phyloP scores from a whole-genome alignment of 2,329 filamentous ascomycete genomes.

The Epichloe elymi region DNA sequence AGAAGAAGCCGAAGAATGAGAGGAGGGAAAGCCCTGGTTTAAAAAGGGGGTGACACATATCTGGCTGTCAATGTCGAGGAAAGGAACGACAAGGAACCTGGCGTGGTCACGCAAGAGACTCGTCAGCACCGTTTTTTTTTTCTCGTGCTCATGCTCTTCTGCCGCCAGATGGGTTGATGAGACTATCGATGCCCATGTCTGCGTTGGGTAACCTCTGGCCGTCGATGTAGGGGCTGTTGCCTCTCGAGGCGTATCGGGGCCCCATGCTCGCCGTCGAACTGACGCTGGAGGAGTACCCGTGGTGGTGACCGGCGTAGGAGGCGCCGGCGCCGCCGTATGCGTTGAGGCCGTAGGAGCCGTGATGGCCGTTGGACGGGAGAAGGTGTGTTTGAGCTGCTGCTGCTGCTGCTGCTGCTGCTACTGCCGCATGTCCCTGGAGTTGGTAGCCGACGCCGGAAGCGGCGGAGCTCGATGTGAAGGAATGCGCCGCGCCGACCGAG shows the following conservation, averaged over 20 bases:
- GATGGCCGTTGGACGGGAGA: slow-evolving; percentile 3
- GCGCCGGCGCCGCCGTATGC: slow-evolving; percentile 12
- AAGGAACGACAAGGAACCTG: background rate
- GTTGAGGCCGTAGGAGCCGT: slow-evolving; percentile 11
- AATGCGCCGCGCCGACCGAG: slow-evolving; percentile 25
- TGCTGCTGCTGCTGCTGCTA: background rate
- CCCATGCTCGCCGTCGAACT: slow-evolving; percentile 31
- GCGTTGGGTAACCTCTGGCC: slow-evolving; percentile 38
- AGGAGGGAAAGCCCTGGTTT: too few relatives aligned
- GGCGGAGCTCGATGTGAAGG: slow-evolving; percentile 24
- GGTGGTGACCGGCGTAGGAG: slow-evolving; percentile 18
- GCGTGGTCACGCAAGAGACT: background rate
- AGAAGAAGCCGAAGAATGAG: too few relatives aligned
- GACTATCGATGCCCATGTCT: slow-evolving; percentile 48
- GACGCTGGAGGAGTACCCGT: slow-evolving; percentile 42
- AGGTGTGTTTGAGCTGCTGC: background rate
- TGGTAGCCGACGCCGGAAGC: slow-evolving; percentile 10
- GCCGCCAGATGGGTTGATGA: slow-evolving; percentile 38
- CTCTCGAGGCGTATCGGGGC: slow-evolving; percentile 20
- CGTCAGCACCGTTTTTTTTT: background rate
- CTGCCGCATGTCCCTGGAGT: background rate
- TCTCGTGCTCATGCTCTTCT: slow-evolving; percentile 8
- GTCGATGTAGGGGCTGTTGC: slow-evolving; percentile 33
- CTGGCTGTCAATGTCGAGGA: background rate
- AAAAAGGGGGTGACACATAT: too few relatives aligned